Evolutionary conservation across 1,284 basidiomycete species (phyloP).

Genomic region (Sutorius eximius): DNA sequence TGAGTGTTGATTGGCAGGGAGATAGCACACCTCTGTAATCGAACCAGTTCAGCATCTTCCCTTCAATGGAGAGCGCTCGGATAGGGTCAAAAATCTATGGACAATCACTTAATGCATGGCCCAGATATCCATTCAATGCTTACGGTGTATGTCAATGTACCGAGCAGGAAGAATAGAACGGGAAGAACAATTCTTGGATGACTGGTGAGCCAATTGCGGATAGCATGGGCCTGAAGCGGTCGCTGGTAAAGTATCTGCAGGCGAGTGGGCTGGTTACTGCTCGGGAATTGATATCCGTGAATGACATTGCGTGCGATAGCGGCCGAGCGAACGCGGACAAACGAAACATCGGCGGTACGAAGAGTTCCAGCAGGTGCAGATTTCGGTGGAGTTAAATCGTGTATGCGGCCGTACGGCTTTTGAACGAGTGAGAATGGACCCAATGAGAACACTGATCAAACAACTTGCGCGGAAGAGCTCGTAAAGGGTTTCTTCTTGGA

Average conservation of each 20-base stretch:
- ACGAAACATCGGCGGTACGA: conserved; percentile 66
- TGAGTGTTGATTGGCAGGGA: neutral
- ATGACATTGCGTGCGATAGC: conserved; percentile 84
- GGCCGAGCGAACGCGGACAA: conserved; percentile 65
- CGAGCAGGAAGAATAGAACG: conserved; percentile 82
- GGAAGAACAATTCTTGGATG: conserved; percentile 91
- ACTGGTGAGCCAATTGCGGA: conserved; percentile 79
- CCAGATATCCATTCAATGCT: conserved; percentile 24
- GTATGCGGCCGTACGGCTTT: conserved; percentile 83
- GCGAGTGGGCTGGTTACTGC: conserved; percentile 44
- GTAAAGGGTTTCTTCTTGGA: conserved; percentile 77
- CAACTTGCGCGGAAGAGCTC: conserved; percentile 62
- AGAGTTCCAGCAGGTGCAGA: conserved; percentile 68
- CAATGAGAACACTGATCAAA: conserved; percentile 2
- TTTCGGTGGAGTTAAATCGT: conserved; percentile 61
- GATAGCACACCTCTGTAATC: conserved; percentile 58
- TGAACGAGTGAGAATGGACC: conserved; percentile 16
- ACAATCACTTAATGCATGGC: neutral
- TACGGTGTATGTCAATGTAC: conserved; percentile 86
- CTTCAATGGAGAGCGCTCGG: conserved; percentile 81
- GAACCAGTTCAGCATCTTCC: conserved; percentile 83
- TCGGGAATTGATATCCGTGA: conserved; percentile 62
- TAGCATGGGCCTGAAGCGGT: conserved; percentile 74
- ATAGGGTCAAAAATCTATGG: conserved; percentile 90
- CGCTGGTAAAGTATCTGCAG: conserved; percentile 70